Conservation (phyloP, 1,284 basidiomycete species). For the Tremellales sp. region DNA sequence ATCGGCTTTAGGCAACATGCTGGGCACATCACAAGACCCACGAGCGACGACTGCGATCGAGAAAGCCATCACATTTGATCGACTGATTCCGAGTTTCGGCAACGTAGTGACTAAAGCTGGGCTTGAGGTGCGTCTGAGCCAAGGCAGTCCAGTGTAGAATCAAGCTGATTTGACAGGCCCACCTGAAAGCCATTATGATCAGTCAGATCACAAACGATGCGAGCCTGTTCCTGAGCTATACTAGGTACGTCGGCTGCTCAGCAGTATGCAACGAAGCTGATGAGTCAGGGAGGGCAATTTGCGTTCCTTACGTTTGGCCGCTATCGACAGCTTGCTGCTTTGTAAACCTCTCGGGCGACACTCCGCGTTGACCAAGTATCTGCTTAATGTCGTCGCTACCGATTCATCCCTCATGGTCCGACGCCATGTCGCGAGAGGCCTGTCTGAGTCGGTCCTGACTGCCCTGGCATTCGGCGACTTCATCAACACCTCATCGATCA, state of each 20-base stretch:
- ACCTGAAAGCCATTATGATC: conserved; percentile 72
- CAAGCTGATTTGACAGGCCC: conserved; percentile 60
- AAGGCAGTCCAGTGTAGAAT: conserved; percentile 19
- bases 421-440: conserved; percentile 76
- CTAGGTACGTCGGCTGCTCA: conserved; percentile 58
- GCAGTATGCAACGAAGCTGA: not conserved
- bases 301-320: conserved; percentile 81
- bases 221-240: conserved; percentile 78
- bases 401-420: conserved; percentile 80
- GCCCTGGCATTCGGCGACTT: conserved; percentile 80
- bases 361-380: conserved; percentile 67
- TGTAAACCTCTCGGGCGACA: conserved; percentile 61
- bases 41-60: conserved; percentile 74
- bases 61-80: conserved; percentile 88
- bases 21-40: conserved; percentile 48
- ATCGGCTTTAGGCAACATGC: conserved; percentile 62
- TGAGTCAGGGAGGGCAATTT: conserved; percentile 81
- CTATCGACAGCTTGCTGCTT: conserved; percentile 89
- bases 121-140: conserved; percentile 66
- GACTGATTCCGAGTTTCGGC: conserved; percentile 89
- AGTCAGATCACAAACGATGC: conserved; percentile 78
- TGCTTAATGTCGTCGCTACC: conserved; percentile 81
- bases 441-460: conserved; percentile 82
- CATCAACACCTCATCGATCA: conserved; percentile 19
- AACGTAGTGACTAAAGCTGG: conserved; percentile 89